A percentile compares a stretch with the other conserved stretches of the same genome.
phyloP scores from a whole-genome alignment of 2,329 filamentous ascomycete species.

The Coleophoma cylindrospora region DNA sequence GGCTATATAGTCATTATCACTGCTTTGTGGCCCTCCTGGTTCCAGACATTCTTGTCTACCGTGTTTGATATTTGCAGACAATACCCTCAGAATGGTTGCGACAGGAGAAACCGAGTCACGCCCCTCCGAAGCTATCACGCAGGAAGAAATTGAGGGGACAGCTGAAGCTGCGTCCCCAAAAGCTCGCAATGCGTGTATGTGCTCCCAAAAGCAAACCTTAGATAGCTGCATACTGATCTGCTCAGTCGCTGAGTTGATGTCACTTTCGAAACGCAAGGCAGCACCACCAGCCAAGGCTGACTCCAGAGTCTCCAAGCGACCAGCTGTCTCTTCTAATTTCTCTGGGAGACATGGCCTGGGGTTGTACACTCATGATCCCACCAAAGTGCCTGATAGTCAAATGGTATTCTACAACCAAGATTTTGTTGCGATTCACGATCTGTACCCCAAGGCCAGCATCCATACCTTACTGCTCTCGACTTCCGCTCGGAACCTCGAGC shows the following conservation, averaged over 20 bases:
- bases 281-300: constrained; percentile 5
- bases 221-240: too few relatives aligned
- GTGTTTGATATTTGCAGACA: too few relatives aligned
- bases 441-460: constrained; percentile 78
- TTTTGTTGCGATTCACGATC: constrained; percentile 75
- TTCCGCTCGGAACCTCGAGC: constrained; percentile 49
- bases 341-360: constrained; percentile 56
- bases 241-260: not conserved
- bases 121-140: constrained; percentile 31
- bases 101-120: too few relatives aligned
- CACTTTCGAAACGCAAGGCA: not conserved
- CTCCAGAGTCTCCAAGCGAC: too few relatives aligned
- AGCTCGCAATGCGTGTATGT: constrained; percentile 38
- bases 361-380: constrained; percentile 60
- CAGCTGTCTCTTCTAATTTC: constrained; percentile 21
- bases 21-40: too few relatives aligned
- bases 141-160: constrained; percentile 34
- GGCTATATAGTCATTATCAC: too few relatives aligned
- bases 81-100: too few relatives aligned
- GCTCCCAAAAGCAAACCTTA: not conserved
- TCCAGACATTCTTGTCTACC: too few relatives aligned
- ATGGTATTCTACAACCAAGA: constrained; percentile 64
- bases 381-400: constrained; percentile 48
- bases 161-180: constrained; percentile 23
- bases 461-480: constrained; percentile 87